Conservation (phyloP, 2,329 filamentous ascomycete genomes). For the Cladosporium sp. region DNA sequence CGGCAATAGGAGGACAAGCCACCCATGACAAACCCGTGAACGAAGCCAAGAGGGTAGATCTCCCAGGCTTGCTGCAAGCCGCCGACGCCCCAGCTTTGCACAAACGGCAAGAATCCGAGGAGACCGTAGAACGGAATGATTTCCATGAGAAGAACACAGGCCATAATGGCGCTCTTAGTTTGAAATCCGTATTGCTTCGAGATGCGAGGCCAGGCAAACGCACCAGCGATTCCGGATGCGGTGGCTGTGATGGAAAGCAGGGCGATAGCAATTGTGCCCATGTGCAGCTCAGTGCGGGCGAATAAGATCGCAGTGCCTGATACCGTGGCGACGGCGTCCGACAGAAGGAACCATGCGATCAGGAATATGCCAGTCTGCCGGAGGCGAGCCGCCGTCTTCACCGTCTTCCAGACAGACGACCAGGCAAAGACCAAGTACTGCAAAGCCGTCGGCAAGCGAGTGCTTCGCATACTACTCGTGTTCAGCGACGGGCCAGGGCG, state of each 20-base stretch:
- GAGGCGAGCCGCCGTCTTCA: conserved; percentile 69
- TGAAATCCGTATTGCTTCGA: conserved; percentile 67
- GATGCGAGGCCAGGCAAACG: conserved; percentile 81
- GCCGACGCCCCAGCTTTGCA: conserved; percentile 70
- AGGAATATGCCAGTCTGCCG: conserved; percentile 75
- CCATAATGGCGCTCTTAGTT: conserved; percentile 80
- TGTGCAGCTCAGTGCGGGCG: conserved; percentile 84
- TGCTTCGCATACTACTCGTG: conserved; percentile 30
- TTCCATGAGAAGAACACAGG: conserved; percentile 82
- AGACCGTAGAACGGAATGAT: conserved; percentile 87
- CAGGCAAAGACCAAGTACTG: conserved; percentile 80
- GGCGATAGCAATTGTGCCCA: conserved; percentile 81
- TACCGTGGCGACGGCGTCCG: conserved; percentile 88
- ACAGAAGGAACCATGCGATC: conserved; percentile 85
- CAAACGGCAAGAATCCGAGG: conserved; percentile 76
- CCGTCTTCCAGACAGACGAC: conserved; percentile 76
- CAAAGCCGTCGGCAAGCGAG: conserved; percentile 36
- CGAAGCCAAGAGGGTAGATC: conserved; percentile 82
- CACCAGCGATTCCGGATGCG: conserved; percentile 78
- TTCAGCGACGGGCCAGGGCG: conserved; percentile 81
- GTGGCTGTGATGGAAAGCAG: conserved; percentile 90
- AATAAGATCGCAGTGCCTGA: conserved; percentile 93
- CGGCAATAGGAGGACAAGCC: conserved; percentile 87
- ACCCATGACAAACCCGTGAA: conserved; percentile 88
- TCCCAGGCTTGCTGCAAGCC: conserved; percentile 88